Conservation (phyloP, 768 basidiomycete species). For the Suillus tomentosus region DNA sequence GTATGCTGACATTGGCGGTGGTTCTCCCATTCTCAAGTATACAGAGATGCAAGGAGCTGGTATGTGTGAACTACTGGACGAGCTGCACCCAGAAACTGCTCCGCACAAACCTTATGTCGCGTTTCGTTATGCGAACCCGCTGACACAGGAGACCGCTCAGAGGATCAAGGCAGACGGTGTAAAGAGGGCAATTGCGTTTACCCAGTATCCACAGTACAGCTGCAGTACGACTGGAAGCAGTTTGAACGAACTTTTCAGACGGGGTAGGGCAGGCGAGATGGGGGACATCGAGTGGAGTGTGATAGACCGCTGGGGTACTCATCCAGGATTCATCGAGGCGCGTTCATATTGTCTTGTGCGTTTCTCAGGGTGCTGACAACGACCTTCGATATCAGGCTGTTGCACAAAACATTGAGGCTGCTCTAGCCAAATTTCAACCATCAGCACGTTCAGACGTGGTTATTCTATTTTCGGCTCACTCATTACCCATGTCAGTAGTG, state of each 20-base stretch:
- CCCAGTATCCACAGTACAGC: conserved; percentile 98
- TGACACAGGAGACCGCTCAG: conserved; percentile 79
- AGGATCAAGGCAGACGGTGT: conserved; percentile 92
- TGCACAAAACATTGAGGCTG: conserved; percentile 82
- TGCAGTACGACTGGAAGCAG: conserved; percentile 98
- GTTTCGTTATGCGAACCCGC: conserved; percentile 89
- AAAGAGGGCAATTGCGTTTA: conserved; percentile 90
- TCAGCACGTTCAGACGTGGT: conserved; percentile 74
- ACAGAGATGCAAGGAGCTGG: conserved; percentile 86
- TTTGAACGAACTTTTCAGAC: conserved; percentile 86
- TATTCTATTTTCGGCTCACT: conserved; percentile 95
- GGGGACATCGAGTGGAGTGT: conserved; percentile 92
- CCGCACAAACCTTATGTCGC: conserved; percentile 97
- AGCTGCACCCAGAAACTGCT: conserved; percentile 89
- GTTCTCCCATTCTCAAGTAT: conserved; percentile 92
- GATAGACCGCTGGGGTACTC: conserved; percentile 96
- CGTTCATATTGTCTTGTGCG: conserved; percentile 22
- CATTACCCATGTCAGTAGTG: conserved; percentile 95
- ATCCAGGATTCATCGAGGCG: conserved; percentile 93
- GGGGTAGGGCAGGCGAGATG: conserved; percentile 59
- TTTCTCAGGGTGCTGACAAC: conserved; percentile 1
- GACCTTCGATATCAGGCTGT: conserved; percentile 62
- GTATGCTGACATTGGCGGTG: conserved; percentile 93
- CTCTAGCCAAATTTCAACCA: conserved; percentile 76
- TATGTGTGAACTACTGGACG: conserved; percentile 90